Evolutionary conservation across 805 yeast genomes (phyloP).

Genomic region (Hanseniaspora nectarophila): DNA sequence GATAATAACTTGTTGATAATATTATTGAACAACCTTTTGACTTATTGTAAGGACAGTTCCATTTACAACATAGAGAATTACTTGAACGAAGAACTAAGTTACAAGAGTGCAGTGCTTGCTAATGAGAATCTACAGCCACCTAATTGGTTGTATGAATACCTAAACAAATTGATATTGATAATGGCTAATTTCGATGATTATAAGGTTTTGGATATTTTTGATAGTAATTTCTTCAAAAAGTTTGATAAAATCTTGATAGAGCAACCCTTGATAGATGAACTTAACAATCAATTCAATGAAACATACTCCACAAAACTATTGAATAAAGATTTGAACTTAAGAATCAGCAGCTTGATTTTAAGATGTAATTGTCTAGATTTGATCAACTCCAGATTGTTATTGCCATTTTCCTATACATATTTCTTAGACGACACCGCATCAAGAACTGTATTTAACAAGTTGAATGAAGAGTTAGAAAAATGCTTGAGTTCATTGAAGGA

Average conservation of each 20-base stretch:
- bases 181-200: conserved; percentile 41
- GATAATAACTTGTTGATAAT: conserved; percentile 19
- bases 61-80: background rate
- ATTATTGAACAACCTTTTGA: conserved; percentile 17
- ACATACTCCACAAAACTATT: conserved; percentile 24
- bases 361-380: conserved; percentile 51
- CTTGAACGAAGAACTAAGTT: conserved; percentile 23
- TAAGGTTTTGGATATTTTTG: conserved; percentile 19
- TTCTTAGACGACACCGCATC: conserved; percentile 25
- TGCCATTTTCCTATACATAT: conserved; percentile 31
- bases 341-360: conserved; percentile 30
- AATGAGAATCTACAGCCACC: conserved; percentile 62
- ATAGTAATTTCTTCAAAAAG: conserved; percentile 24
- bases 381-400: conserved; percentile 38
- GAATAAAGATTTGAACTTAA: conserved; percentile 22
- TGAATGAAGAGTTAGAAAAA: conserved; percentile 29
- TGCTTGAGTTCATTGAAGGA: conserved; percentile 28
- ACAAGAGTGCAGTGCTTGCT: conserved; percentile 25
- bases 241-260: conserved; percentile 39
- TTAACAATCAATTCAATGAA: conserved; percentile 23
- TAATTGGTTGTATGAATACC: conserved; percentile 65
- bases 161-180: conserved; percentile 36
- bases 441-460: conserved; percentile 17
- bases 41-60: conserved; percentile 1
- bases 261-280: conserved; percentile 27